phyloP scores from a whole-genome alignment of 176 grass and related monocot species.

The Oryza meyeriana region DNA sequence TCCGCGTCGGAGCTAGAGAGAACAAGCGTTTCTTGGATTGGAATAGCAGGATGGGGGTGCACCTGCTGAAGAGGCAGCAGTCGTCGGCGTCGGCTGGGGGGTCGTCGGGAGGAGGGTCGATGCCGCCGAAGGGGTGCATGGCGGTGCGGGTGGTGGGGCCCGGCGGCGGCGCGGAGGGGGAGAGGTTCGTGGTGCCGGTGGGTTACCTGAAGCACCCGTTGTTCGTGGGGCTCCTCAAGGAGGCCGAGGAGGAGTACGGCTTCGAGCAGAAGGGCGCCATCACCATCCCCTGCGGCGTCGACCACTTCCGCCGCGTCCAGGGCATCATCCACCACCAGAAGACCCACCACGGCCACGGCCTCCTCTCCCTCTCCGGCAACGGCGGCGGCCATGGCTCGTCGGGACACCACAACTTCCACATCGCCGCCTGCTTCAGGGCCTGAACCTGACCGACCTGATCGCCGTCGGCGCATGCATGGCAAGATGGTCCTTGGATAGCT shows the following conservation, averaged over 20 bases:
- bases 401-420: constrained; percentile 59
- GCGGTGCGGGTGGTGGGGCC: constrained; percentile 63
- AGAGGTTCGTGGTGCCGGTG: constrained; percentile 77
- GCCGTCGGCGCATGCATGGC: not conserved
- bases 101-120: not conserved
- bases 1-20: not conserved
- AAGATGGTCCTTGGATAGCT: not conserved
- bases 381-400: not conserved
- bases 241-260: constrained; percentile 89
- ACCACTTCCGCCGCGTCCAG: constrained; percentile 76
- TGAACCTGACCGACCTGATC: no score
- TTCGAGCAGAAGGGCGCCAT: constrained; percentile 87
- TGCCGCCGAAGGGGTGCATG: constrained; percentile 89
- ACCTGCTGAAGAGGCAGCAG: constrained; percentile 48
- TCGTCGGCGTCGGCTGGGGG: constrained; percentile 25
- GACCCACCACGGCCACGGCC: constrained; percentile 3
- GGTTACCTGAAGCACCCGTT: constrained; percentile 78
- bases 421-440: constrained; percentile 75
- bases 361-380: not conserved
- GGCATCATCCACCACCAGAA: constrained; percentile 56
- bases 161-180: constrained; percentile 41
- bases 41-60: constrained; percentile 12
- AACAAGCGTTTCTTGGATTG: constrained; percentile 7
- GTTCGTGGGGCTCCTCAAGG: constrained; percentile 73
- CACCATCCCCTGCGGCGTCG: constrained; percentile 89